phyloP scores from a whole-genome alignment of 1,139 yeast species.

The Pneumocystis murina region DNA sequence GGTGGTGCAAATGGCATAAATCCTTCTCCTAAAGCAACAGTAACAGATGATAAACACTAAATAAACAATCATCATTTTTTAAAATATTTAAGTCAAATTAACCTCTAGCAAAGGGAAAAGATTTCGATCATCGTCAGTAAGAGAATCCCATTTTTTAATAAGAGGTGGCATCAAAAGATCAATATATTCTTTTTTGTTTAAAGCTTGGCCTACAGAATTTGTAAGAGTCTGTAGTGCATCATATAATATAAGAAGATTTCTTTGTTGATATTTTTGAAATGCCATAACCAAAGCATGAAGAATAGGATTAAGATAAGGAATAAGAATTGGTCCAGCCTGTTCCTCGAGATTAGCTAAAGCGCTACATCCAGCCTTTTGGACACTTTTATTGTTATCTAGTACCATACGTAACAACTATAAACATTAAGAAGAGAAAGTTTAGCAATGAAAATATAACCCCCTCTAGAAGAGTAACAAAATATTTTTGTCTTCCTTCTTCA shows the following conservation, averaged over 20 bases:
- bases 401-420: constrained; percentile 7
- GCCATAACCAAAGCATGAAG: constrained; percentile 59
- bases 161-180: constrained; percentile 63
- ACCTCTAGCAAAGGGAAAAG: constrained; percentile 76
- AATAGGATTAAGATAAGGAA: constrained; percentile 48
- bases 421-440: background rate
- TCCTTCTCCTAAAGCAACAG: constrained; percentile 67
- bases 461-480: constrained; percentile 63
- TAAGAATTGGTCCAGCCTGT: constrained; percentile 46
- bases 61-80: background rate
- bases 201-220: constrained; percentile 44
- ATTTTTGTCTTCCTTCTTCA: constrained; percentile 44
- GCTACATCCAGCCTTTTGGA: constrained; percentile 86
- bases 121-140: constrained; percentile 64
- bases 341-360: constrained; percentile 76
- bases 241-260: constrained; percentile 63
- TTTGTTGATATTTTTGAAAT: constrained; percentile 63
- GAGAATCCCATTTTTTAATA: constrained; percentile 57
- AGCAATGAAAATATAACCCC: constrained; percentile 29
- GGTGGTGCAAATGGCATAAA: constrained; percentile 85
- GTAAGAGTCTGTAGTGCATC: constrained; percentile 89
- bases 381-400: constrained; percentile 72
- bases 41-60: constrained; percentile 69
- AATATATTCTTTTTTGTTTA: constrained; percentile 34
- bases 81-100: background rate